phyloP scores from a whole-genome alignment of 495 filamentous ascomycete species.

The Daldinia childiae region DNA sequence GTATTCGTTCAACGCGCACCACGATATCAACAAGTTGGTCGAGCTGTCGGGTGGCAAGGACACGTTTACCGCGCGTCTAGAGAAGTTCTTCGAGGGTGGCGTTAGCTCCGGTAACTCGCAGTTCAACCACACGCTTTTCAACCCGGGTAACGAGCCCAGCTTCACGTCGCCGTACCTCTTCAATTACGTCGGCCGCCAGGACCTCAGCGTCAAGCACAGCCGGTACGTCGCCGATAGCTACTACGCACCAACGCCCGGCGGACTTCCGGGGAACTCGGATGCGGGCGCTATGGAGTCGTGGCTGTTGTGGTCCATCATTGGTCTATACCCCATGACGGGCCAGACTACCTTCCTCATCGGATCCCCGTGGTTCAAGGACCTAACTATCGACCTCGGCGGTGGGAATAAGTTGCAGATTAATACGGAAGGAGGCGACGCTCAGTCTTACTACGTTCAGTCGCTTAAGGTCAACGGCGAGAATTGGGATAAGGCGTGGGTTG shows the following conservation, averaged over 20 bases:
- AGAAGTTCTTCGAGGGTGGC: slow-evolving; percentile 67
- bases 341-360: slow-evolving; percentile 72
- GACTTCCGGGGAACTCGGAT: slow-evolving; percentile 74
- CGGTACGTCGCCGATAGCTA: slow-evolving; percentile 64
- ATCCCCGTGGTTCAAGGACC: slow-evolving; percentile 68
- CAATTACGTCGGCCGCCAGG: slow-evolving; percentile 71
- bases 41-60: slow-evolving; percentile 64
- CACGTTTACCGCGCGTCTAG: slow-evolving; percentile 69
- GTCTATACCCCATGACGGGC: slow-evolving; percentile 71
- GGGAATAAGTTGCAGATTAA: slow-evolving; percentile 66
- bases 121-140: slow-evolving; percentile 68
- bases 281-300: slow-evolving; percentile 77
- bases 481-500: slow-evolving; percentile 69
- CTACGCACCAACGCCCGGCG: slow-evolving; percentile 60
- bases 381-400: slow-evolving; percentile 65
- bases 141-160: slow-evolving; percentile 74
- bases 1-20: slow-evolving; percentile 74
- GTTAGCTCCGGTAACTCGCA: slow-evolving; percentile 59
- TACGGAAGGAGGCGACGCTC: slow-evolving; percentile 57
- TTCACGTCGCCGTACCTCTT: slow-evolving; percentile 78
- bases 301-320: slow-evolving; percentile 76
- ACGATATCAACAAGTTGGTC: slow-evolving; percentile 71
- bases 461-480: slow-evolving; percentile 58
- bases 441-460: slow-evolving; percentile 63
- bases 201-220: slow-evolving; percentile 64